Base-by-base conservation (phyloP, 2,329 filamentous ascomycete genomes). In the Fusarium compactum region DNA sequence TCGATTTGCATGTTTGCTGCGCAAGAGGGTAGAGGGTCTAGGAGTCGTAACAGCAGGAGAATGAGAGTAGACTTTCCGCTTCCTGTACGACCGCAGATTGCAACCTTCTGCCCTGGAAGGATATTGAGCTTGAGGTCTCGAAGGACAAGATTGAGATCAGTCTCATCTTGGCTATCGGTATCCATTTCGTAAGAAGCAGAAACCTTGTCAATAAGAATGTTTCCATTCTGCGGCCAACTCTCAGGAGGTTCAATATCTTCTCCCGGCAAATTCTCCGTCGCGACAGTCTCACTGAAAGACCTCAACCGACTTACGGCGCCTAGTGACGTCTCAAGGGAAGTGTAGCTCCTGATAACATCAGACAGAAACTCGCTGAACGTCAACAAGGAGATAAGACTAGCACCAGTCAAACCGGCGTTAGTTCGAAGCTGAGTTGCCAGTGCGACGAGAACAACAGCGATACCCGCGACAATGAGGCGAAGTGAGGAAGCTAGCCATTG, bases 401-500 rank as follows among this genome's bases (percentile, higher is more conserved):
- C 81, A 40, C 82, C 82, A 1, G 80, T 79, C 47, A 83, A 79
- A 1, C 78, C 81, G 2, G 79, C 74, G 46, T 76, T 79, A 6
- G 77, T 74, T 7, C 76, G 76, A 18, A 82, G 67, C 59, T 82
- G 79, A 0, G 86, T 86, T 1, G 85, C 82, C 1, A 89, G 76
- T 2, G 67, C 51, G 3, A 89, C 81, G 0, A 89, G 74, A 3
- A 85, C 63, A 2, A 84, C 77, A 1, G 85, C 85, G 16, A 89
- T 77, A 3, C 79, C 78, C 0, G 84, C 82, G 0, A 88, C 84
- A 0, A 87, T 72, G 6, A 87, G 66, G 51, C 86, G 80, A 3
- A 90, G 77, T 0, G 83, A 81, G 1, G 90, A 79, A 0, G 75
- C 81, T 1, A 90, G 80, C 87, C 88, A 90, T 43, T 84, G 82